Evolutionary conservation across 1,284 basidiomycete species (phyloP).

Genomic region (Naganishia cerealis): DNA sequence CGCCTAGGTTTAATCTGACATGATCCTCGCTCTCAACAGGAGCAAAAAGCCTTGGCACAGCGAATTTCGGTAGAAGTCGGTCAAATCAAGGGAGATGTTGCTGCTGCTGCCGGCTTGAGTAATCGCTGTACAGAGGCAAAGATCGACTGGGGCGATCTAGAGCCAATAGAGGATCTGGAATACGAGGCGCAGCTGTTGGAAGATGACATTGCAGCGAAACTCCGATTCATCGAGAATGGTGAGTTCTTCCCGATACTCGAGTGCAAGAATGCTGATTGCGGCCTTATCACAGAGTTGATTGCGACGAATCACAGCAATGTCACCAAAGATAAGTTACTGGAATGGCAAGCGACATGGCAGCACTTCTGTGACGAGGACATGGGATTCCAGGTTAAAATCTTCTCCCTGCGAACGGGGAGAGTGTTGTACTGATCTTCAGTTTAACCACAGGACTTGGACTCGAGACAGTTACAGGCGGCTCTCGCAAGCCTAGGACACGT

Average conservation of each 20-base stretch:
- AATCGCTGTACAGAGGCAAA: conserved; percentile 82
- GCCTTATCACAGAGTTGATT: conserved; percentile 66
- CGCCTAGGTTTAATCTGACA: not conserved
- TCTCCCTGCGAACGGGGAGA: not conserved
- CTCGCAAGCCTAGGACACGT: conserved; percentile 88
- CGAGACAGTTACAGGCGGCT: conserved; percentile 86
- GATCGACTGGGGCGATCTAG: conserved; percentile 96
- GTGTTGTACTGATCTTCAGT: conserved; percentile 28
- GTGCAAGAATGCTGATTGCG: not conserved
- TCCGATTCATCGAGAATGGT: conserved; percentile 95
- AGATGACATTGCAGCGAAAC: conserved; percentile 81
- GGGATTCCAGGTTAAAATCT: conserved; percentile 31
- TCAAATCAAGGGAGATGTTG: conserved; percentile 38
- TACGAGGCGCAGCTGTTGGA: conserved; percentile 84
- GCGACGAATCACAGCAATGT: conserved; percentile 61
- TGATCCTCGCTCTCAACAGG: conserved; percentile 36
- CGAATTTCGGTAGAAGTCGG: conserved; percentile 41
- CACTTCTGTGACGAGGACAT: conserved; percentile 91
- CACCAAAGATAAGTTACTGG: conserved; percentile 92
- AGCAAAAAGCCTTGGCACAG: conserved; percentile 46
- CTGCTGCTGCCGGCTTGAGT: conserved; percentile 57
- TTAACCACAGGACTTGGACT: conserved; percentile 62
- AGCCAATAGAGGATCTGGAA: conserved; percentile 81
- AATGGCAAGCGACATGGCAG: conserved; percentile 95
- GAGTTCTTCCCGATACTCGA: conserved; percentile 28